Evolutionary conservation across 1,284 basidiomycete species (phyloP).

Genomic region (Omphalotus olearius): DNA sequence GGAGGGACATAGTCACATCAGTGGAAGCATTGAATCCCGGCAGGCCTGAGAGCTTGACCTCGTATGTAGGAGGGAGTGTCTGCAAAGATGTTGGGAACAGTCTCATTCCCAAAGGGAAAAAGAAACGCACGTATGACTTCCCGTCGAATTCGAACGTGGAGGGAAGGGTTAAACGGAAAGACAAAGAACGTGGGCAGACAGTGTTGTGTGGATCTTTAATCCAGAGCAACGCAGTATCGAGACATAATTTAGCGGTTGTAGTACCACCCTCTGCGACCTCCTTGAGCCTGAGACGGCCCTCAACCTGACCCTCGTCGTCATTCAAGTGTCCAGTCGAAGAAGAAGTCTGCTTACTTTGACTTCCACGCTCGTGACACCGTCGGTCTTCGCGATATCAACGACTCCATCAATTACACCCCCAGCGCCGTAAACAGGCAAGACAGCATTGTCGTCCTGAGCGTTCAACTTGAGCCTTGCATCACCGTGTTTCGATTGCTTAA

Average conservation of each 20-base stretch:
- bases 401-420: conserved; percentile 50
- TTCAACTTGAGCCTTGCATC: conserved; percentile 45
- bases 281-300: conserved; percentile 52
- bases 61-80: conserved; percentile 62
- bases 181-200: conserved; percentile 47
- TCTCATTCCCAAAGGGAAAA: conserved; percentile 10
- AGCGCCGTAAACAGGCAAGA: conserved; percentile 54
- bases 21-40: conserved; percentile 64
- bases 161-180: conserved; percentile 55
- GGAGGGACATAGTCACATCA: conserved; percentile 26
- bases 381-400: conserved; percentile 51
- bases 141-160: conserved; percentile 51
- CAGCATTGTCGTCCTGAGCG: conserved; percentile 45
- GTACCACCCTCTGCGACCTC: conserved; percentile 66
- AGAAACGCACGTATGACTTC: conserved; percentile 52
- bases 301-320: conserved; percentile 37
- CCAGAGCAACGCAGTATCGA: conserved; percentile 54
- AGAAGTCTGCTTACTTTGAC: conserved; percentile 44
- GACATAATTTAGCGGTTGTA: conserved; percentile 44
- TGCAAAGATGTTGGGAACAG: conserved; percentile 22
- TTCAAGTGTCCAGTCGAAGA: conserved; percentile 10
- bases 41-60: conserved; percentile 56
- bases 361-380: conserved; percentile 56
- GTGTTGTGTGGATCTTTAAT: conserved; percentile 36
- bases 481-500: conserved; percentile 58